Evolutionary conservation across 2,329 filamentous ascomycete genomes (phyloP).

Genomic region (Lasiodiplodia hormozganensis): DNA sequence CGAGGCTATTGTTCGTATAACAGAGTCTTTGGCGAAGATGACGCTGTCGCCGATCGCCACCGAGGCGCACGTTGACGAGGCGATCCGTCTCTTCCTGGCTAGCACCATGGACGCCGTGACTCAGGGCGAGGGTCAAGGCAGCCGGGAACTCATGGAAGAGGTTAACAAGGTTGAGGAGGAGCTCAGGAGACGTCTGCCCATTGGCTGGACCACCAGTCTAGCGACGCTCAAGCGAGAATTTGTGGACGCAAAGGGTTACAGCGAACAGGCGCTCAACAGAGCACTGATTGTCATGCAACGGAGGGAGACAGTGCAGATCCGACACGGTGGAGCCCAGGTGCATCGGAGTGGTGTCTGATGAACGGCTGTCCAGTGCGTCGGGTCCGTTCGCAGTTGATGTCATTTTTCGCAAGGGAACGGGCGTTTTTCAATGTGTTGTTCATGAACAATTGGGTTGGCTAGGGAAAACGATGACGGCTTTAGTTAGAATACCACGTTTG

Average conservation of each 20-base stretch:
- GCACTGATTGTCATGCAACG: conserved; percentile 86
- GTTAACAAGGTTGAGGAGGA: conserved; percentile 87
- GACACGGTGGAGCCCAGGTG: conserved; percentile 77
- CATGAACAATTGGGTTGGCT: conserved; percentile 2
- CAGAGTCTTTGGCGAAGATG: conserved; percentile 92
- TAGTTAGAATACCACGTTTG: conserved; percentile 20
- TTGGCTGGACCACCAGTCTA: conserved; percentile 93
- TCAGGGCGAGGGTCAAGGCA: conserved; percentile 79
- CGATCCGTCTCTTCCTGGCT: conserved; percentile 93
- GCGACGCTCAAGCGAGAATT: conserved; percentile 88
- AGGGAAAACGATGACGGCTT: conserved; percentile 15
- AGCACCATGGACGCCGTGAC: conserved; percentile 98
- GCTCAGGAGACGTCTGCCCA: conserved; percentile 83
- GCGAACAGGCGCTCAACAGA: conserved; percentile 82
- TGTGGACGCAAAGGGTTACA: conserved; percentile 89
- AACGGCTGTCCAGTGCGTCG: not conserved
- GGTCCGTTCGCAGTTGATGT: not conserved
- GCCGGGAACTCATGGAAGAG: conserved; percentile 90
- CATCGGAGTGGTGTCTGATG: conserved; percentile 72
- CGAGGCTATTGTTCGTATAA: conserved; percentile 87
- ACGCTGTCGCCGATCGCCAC: conserved; percentile 84
- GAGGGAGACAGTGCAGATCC: conserved; percentile 83
- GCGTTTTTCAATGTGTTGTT: not conserved
- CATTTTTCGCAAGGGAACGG: not conserved
- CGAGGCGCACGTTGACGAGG: conserved; percentile 93